A percentile compares a stretch with the other conserved stretches of the same genome.
phyloP scores from a whole-genome alignment of 352 stramenopile genomes.

The Halophytophthora polymorphica region DNA sequence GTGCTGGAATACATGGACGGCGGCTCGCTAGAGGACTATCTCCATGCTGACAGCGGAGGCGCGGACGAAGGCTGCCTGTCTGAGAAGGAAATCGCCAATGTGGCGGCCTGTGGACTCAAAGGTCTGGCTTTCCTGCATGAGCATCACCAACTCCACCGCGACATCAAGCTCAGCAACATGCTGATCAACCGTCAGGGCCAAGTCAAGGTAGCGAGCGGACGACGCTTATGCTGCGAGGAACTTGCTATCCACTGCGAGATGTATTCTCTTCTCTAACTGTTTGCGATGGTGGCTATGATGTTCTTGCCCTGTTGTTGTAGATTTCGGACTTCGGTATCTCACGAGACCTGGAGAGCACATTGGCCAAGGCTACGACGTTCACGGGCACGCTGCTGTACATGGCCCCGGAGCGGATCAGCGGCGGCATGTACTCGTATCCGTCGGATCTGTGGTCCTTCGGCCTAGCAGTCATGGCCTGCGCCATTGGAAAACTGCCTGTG shows the following conservation, averaged over 20 bases:
- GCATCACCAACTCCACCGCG: constrained; percentile 89
- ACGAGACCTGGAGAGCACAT: constrained; percentile 73
- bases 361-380: constrained; percentile 88
- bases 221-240: no score
- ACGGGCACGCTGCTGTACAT: constrained; percentile 93
- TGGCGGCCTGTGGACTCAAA: constrained; percentile 74
- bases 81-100: constrained; percentile 77
- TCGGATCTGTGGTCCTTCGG: constrained; percentile 87
- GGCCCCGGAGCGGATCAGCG: constrained; percentile 91
- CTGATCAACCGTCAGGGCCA: constrained; percentile 83
- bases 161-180: constrained; percentile 96
- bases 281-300: background rate
- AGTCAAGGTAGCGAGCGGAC: constrained; percentile 82
- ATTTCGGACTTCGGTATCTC: constrained; percentile 88
- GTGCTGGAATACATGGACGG: constrained; percentile 95
- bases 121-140: constrained; percentile 88
- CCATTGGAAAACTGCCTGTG: constrained; percentile 83
- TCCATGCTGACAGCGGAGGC: constrained; percentile 35
- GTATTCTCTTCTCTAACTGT: background rate
- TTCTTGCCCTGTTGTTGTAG: constrained; percentile 15
- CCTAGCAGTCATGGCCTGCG: constrained; percentile 79
- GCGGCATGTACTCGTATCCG: constrained; percentile 86
- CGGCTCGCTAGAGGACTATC: constrained; percentile 82
- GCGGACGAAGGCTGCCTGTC: constrained; percentile 25
- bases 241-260: background rate